Evolutionary conservation across 2,329 filamentous ascomycete genomes (phyloP).

Genomic region (Alternaria angustiovoidea): DNA sequence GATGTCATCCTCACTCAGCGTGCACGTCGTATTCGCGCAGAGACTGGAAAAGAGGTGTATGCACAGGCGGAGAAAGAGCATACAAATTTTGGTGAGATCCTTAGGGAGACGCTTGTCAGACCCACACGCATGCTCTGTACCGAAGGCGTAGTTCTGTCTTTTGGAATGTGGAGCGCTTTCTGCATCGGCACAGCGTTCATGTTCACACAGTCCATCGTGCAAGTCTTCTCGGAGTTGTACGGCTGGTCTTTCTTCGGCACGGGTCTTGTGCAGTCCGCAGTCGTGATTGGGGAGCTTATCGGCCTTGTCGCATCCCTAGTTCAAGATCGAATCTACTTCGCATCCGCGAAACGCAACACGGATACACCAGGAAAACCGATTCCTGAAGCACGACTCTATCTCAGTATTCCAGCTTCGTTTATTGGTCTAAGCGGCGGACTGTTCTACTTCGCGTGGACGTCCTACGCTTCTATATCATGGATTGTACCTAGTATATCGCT

Average conservation of each 20-base stretch:
- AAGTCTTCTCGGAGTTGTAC: slow-evolving; percentile 54
- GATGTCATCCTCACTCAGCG: slow-evolving; percentile 56
- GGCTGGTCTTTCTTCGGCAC: slow-evolving; percentile 53
- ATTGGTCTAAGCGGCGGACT: slow-evolving; percentile 59
- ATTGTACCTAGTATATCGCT: slow-evolving; percentile 58
- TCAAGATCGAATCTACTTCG: slow-evolving; percentile 53
- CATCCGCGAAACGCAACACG: slow-evolving; percentile 49
- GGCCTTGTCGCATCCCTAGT: slow-evolving; percentile 51
- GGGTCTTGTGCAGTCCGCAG: slow-evolving; percentile 56
- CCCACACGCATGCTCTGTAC: slow-evolving; percentile 56
- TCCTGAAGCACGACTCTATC: slow-evolving; percentile 58
- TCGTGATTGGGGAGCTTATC: slow-evolving; percentile 57
- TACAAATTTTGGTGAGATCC: slow-evolving; percentile 40
- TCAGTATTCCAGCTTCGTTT: slow-evolving; percentile 55
- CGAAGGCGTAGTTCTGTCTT: slow-evolving; percentile 59
- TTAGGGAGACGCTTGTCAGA: slow-evolving; percentile 50
- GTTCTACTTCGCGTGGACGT: slow-evolving; percentile 62
- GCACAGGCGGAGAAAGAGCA: slow-evolving; percentile 47
- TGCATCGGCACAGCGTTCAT: slow-evolving; percentile 58
- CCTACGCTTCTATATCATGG: slow-evolving; percentile 56
- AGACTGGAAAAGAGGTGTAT: slow-evolving; percentile 36
- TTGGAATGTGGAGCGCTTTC: slow-evolving; percentile 60
- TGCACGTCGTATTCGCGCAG: slow-evolving; percentile 44
- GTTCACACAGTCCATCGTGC: slow-evolving; percentile 59
- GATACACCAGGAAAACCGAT: slow-evolving; percentile 52